Conservation (phyloP, 1,284 basidiomycete genomes). For the Malassezia vespertilionis region DNA sequence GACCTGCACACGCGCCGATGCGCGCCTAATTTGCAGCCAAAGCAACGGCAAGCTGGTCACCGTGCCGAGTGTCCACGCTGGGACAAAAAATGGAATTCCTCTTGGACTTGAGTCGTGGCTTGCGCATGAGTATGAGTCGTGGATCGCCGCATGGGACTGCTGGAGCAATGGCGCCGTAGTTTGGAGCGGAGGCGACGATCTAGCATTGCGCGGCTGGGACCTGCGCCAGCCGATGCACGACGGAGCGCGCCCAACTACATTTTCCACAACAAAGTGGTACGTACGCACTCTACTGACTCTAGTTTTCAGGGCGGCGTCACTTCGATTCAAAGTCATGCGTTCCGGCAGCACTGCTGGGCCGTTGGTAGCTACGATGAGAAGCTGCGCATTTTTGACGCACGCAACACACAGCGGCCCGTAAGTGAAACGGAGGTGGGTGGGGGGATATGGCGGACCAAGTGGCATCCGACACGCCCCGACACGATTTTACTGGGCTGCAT, state of each 20-base stretch:
- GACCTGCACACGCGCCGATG: slow-evolving; percentile 8
- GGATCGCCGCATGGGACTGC: slow-evolving; percentile 82
- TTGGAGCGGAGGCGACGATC: slow-evolving; percentile 90
- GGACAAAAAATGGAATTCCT: slow-evolving; percentile 11
- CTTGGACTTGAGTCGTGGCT: slow-evolving; percentile 54
- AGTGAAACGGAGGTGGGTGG: slow-evolving; percentile 64
- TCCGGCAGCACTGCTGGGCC: slow-evolving; percentile 68
- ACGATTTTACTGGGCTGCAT: slow-evolving; percentile 81
- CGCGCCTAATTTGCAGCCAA: slow-evolving; percentile 34
- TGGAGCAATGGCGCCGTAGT: slow-evolving; percentile 55
- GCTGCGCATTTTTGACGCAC: slow-evolving; percentile 71
- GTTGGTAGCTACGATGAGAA: slow-evolving; percentile 86
- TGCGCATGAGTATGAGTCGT: slow-evolving; percentile 88
- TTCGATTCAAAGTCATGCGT: slow-evolving; percentile 71
- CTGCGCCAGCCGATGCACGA: slow-evolving; percentile 33
- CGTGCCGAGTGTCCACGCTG: slow-evolving; percentile 20
- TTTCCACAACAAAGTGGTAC: slow-evolving; percentile 58
- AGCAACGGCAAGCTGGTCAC: slow-evolving; percentile 40
- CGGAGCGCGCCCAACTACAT: slow-evolving; percentile 52
- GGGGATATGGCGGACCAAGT: slow-evolving; percentile 90
- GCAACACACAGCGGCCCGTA: slow-evolving; percentile 59
- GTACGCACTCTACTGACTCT: neutral
- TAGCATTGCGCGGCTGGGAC: slow-evolving; percentile 85
- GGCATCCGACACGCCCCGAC: slow-evolving; percentile 61
- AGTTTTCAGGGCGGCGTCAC: slow-evolving; percentile 83